Base-by-base conservation (phyloP, 176 grass and related monocot species). In the Echinochloa phyllopogon region DNA sequence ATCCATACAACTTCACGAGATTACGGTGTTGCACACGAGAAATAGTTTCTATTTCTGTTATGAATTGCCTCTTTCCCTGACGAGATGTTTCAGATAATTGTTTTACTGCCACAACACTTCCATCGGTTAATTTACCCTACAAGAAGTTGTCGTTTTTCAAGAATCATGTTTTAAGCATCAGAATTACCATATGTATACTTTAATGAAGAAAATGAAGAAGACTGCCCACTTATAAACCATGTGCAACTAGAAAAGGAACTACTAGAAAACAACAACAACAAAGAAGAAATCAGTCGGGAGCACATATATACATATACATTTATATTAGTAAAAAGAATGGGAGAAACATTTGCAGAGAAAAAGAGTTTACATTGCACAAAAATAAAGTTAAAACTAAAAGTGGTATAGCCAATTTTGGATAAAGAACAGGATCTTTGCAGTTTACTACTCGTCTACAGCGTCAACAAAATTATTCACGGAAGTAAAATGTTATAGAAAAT, bases 21-120 rank as follows among this genome's bases (percentile, higher is more conserved):
- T 96, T 96, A 40, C 84, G 78, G 53, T 96, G 91, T 39, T 91
- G 94, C 18, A 94, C 94, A 16, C 55, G 83, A 43, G 92, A 97
- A 85, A 94, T 92, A 18, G 83, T 94, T 78, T 89, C 90, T 74
- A 97, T 92, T 85, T 97, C 94, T 9, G 90, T 77, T 39, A 86
- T 56, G 29, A 97, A 97, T 92, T 94, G 56, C 11, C 36, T 81
- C 49, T 90, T 94, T 21, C 92, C 94, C 65, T 97, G 94, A 44
- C 67, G 77, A 51, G 94, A 97, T 51, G 90, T 43, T 50, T 78
- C 75, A 51, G 92, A 81, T 63, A 97, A 76, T 83, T 89, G 88
- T 81, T 97, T 97, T 17, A 94, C 85, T 66, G 92, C 94, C 11
- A 97, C 80, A 0, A 60, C 58, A 29, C 86, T 83, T 69, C 90